phyloP scores from a whole-genome alignment of 2,329 filamentous ascomycete species.

The Lachnum nothofagi region DNA sequence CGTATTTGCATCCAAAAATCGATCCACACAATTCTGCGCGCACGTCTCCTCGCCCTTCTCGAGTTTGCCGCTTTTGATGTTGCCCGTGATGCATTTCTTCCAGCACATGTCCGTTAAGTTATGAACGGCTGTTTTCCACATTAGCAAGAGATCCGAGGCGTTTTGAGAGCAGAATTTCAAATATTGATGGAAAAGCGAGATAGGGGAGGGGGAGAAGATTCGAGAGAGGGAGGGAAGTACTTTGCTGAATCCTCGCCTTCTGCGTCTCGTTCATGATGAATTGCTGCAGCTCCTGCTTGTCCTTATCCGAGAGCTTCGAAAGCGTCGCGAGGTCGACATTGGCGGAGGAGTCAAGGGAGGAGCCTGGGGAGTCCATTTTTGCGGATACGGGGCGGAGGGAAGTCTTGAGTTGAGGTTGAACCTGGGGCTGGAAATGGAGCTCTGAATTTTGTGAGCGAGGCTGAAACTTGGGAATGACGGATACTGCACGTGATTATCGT shows the following conservation, averaged over 20 bases:
- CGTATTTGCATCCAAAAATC: constrained; percentile 85
- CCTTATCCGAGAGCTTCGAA: constrained; percentile 65
- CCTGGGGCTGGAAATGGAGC: too few species aligned
- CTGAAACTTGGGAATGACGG: too few species aligned
- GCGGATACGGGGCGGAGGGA: too few species aligned
- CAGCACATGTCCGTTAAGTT: constrained; percentile 76
- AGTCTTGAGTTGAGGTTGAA: constrained; percentile 33
- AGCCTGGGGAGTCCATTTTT: constrained; percentile 32
- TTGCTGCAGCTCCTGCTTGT: constrained; percentile 82
- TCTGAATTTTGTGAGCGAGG: too few species aligned
- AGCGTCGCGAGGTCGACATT: constrained; percentile 54
- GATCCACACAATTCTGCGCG: constrained; percentile 85
- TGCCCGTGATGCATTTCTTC: constrained; percentile 81
- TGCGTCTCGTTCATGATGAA: constrained; percentile 81
- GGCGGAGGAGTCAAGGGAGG: constrained; percentile 16
- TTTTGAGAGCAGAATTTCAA: too few species aligned
- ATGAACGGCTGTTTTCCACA: constrained; percentile 63
- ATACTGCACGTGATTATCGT: background rate
- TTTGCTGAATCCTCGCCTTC: constrained; percentile 61
- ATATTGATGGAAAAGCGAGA: too few species aligned
- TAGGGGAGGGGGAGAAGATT: background rate
- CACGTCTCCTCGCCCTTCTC: constrained; percentile 77
- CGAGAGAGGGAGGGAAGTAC: constrained; percentile 34
- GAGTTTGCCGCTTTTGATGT: constrained; percentile 66
- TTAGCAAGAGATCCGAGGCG: too few species aligned